Conservation (phyloP, 1,284 basidiomycete species). For the Thecaphora frezii region DNA sequence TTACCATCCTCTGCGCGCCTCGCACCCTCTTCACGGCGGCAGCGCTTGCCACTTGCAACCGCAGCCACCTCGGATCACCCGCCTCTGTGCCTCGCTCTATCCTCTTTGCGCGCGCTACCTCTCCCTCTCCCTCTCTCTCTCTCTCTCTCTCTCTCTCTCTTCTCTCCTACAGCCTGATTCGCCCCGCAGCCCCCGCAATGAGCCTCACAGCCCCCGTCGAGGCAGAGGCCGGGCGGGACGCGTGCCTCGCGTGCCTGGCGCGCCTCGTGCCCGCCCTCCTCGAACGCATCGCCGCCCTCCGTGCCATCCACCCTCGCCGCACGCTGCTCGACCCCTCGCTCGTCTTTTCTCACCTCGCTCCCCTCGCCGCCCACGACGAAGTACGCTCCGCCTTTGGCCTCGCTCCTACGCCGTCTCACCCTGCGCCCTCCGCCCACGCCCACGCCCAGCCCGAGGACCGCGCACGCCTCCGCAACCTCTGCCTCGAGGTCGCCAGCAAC, state of each 20-base stretch:
- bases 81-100: too few species aligned
- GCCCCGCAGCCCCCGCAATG: too few species aligned
- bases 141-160: too few species aligned
- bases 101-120: too few species aligned
- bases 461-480: constrained; percentile 21
- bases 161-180: too few species aligned
- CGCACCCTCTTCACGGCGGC: too few species aligned
- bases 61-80: too few species aligned
- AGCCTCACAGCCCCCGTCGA: neutral
- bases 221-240: constrained; percentile 5
- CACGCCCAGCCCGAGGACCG: constrained; percentile 10
- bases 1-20: too few species aligned
- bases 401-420: too few species aligned
- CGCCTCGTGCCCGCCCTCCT: constrained; percentile 18
- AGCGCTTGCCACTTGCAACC: too few species aligned
- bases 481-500: constrained; percentile 35
- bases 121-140: too few species aligned
- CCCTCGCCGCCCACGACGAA: constrained; percentile 1
- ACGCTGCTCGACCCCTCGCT: constrained; percentile 12
- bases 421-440: neutral
- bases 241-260: constrained; percentile 9
- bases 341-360: constrained; percentile 12
- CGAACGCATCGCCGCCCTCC: constrained; percentile 9
- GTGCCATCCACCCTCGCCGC: constrained; percentile 6
- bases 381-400: constrained; percentile 13